phyloP scores from a whole-genome alignment of 176 grass and related monocot species.

The Oryza australiensis region DNA sequence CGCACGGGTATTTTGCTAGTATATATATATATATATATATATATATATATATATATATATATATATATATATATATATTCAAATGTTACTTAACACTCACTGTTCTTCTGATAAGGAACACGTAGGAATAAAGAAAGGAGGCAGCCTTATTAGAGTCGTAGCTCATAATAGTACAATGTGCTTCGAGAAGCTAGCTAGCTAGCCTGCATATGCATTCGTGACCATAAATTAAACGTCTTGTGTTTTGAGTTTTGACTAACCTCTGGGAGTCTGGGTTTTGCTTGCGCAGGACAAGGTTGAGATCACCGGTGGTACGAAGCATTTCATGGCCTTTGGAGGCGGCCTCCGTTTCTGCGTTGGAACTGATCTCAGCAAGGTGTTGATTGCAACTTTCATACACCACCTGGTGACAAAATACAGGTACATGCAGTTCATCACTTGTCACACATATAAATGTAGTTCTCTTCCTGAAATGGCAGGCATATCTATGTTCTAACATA shows the following conservation, averaged over 20 bases:
- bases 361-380: constrained; percentile 61
- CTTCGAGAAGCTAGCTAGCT: not conserved
- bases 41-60: too few relatives aligned
- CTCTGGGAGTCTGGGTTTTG: not conserved
- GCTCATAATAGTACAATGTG: constrained; percentile 16
- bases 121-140: constrained; percentile 29
- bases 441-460: not conserved
- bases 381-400: constrained; percentile 86
- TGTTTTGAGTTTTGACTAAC: not conserved
- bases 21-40: too few relatives aligned
- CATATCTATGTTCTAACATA: not conserved
- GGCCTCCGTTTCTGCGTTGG: constrained; percentile 78
- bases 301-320: constrained; percentile 56
- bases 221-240: not conserved
- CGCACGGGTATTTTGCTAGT: too few relatives aligned
- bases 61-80: constrained; percentile 29
- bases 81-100: constrained; percentile 32
- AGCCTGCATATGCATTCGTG: not conserved
- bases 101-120: constrained; percentile 41
- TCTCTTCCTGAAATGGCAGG: not conserved
- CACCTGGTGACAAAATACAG: constrained; percentile 78
- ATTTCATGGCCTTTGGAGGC: constrained; percentile 81
- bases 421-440: constrained; percentile 30
- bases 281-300: constrained; percentile 52
- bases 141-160: not conserved